Conservation (phyloP, 192 early-diverging fungal species). For the Umbelopsis ramanniana region DNA sequence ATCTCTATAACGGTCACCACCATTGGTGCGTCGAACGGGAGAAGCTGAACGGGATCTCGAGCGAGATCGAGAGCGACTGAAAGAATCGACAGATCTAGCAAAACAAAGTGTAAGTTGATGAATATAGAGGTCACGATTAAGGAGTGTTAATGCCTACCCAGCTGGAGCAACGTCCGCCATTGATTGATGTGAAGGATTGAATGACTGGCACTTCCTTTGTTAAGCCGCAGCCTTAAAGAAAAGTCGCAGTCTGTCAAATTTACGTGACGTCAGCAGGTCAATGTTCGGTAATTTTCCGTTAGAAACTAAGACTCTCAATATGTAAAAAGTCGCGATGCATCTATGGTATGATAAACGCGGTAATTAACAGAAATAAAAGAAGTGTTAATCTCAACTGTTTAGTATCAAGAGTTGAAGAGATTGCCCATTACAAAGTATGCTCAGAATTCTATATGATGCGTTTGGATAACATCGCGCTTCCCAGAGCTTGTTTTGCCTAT, state of each 20-base stretch:
- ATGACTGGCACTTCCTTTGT: conserved; percentile 1
- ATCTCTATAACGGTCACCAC: background rate
- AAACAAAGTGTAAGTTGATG: background rate
- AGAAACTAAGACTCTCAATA: too few relatives aligned
- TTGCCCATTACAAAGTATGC: too few relatives aligned
- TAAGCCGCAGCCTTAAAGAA: conserved; percentile 2
- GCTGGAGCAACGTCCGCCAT: conserved; percentile 20
- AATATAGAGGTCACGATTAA: background rate
- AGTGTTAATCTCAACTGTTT: too few relatives aligned
- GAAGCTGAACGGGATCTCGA: conserved; percentile 31
- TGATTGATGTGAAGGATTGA: background rate
- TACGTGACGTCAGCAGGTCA: background rate
- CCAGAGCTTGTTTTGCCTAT: too few relatives aligned
- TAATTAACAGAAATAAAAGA: too few relatives aligned
- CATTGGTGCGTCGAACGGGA: background rate
- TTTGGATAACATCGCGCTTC: too few relatives aligned
- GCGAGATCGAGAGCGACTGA: conserved; percentile 31
- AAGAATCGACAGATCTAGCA: conserved; percentile 13
- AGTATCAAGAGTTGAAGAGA: too few relatives aligned
- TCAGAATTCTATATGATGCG: too few relatives aligned
- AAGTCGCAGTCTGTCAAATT: background rate
- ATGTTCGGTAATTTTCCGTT: too few relatives aligned
- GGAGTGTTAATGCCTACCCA: background rate
- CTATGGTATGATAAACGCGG: too few relatives aligned
- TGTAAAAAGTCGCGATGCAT: too few relatives aligned